Base-by-base conservation (phyloP, 768 basidiomycete genomes). In the Russula dissimulans region DNA sequence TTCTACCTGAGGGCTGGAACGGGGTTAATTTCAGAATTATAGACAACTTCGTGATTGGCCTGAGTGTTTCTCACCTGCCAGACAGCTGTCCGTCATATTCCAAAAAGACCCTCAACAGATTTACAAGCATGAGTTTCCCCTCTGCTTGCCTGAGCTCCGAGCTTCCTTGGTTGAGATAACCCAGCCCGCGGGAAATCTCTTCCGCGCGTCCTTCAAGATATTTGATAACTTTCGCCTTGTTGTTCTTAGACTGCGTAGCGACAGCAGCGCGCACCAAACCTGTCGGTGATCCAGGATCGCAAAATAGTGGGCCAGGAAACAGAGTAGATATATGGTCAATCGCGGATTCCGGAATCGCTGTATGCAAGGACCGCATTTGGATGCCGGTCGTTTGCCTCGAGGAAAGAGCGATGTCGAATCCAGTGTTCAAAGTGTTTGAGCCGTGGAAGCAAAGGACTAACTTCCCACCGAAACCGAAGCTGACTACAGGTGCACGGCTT, bases 391-490 rank as follows among this genome's bases (percentile, higher is more conserved):
- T 82, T 52, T 82, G 82, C 34, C 87, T 81, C 15, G 85, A 82
- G 12, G 86, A 81, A 29, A 91, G 74, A 1, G 88, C 85, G 50
- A 90, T 83, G 71, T 91, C 87, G 69, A 91, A 86, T 45, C 88
- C 86, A 18, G 86, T 83, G 70, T 77, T 83, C 69, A 87, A 71
- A 15, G 82, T 80, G 12, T 80, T 75, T 54, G 81, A 78, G 34
- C 82, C 81, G 66, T 91, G 92, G 76, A 95, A 97, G 71, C 90
- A 95, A 8, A 91, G 86, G 9, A 95, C 80, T 59, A 97, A 67
- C 68, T 87, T 88, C 11, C 95, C 95, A n/a, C 93, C 93, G 67
- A 95, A 94, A 0, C 95, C 95, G 67, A 97, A 97, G 62, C 84
- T 87, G 56, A 95, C 76, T 32, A 97, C 77, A 0, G 95, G 95